Evolutionary conservation across 179 eudicot species (phyloP).

Genomic region (Pouteria campechiana): DNA sequence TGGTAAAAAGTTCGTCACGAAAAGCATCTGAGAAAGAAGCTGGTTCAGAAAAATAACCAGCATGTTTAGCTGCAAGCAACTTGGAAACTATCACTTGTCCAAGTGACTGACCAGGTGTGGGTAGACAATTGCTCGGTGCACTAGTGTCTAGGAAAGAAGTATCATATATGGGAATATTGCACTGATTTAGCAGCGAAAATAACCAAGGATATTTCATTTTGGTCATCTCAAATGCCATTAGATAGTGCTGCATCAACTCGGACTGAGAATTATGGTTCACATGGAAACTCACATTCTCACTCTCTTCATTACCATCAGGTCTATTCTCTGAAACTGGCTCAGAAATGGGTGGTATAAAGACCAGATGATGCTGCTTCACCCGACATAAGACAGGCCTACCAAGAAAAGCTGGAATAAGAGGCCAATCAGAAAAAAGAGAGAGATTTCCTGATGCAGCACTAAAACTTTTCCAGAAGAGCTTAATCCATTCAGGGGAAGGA

Average conservation of each 20-base stretch:
- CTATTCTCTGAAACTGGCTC: conserved; percentile 15
- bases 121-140: conserved; percentile 58
- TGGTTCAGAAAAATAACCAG: conserved; percentile 76
- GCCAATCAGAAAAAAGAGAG: conserved; percentile 88
- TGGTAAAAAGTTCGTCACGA: conserved; percentile 63
- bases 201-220: conserved; percentile 76
- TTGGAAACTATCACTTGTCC: conserved; percentile 80
- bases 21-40: conserved; percentile 56
- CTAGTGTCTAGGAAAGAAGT: conserved; percentile 75
- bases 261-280: conserved; percentile 29
- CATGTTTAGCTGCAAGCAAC: conserved; percentile 71
- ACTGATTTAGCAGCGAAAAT: conserved; percentile 72
- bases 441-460: conserved; percentile 67
- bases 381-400: conserved; percentile 95
- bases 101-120: conserved; percentile 47
- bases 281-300: conserved; percentile 15
- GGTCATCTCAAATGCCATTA: conserved; percentile 33
- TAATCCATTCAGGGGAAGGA: conserved; percentile 90
- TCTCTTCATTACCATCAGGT: conserved; percentile 16
- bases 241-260: conserved; percentile 35
- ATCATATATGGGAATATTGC: conserved; percentile 84
- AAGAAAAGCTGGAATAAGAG: conserved; percentile 92
- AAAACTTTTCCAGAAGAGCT: conserved; percentile 86
- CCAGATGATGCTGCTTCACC: conserved; percentile 68
- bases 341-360: conserved; percentile 65